phyloP scores from a whole-genome alignment of 768 basidiomycete species.

The Termitomyces sp. region DNA sequence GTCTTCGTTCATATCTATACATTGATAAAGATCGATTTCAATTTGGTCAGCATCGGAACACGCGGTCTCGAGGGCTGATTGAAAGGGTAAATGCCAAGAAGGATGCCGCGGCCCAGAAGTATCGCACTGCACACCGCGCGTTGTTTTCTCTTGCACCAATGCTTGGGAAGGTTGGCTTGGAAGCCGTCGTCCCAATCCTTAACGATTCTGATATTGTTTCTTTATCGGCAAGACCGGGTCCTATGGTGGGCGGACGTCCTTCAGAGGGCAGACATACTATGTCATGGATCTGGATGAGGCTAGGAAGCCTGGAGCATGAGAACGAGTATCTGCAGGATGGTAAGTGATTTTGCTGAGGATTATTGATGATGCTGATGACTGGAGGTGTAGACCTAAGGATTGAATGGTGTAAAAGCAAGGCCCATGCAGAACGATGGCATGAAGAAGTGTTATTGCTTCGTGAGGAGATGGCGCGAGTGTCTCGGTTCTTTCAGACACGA shows the following conservation, averaged over 20 bases:
- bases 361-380: too few species aligned
- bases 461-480: too few species aligned
- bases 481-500: too few species aligned
- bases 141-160: neutral
- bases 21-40: slow-evolving; percentile 12
- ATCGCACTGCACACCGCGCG: slow-evolving; percentile 3
- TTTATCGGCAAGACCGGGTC: slow-evolving; percentile 1
- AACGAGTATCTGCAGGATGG: slow-evolving; percentile 12
- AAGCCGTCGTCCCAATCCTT: slow-evolving; percentile 7
- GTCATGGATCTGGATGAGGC: slow-evolving; percentile 18
- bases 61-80: slow-evolving; percentile 8
- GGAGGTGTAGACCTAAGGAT: too few species aligned
- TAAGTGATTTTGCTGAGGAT: neutral
- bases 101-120: slow-evolving; percentile 2
- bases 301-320: slow-evolving; percentile 4
- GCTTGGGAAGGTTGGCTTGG: slow-evolving; percentile 3
- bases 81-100: slow-evolving; percentile 5
- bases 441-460: too few species aligned
- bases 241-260: neutral
- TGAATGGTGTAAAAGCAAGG: too few species aligned
- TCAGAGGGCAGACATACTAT: slow-evolving; percentile 5
- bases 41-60: slow-evolving; percentile 11
- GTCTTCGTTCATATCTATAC: slow-evolving; percentile 3
- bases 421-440: too few species aligned
- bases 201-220: slow-evolving; percentile 6